Base-by-base conservation (phyloP, 345 rosid genomes). In the Trapa bicornis region DNA sequence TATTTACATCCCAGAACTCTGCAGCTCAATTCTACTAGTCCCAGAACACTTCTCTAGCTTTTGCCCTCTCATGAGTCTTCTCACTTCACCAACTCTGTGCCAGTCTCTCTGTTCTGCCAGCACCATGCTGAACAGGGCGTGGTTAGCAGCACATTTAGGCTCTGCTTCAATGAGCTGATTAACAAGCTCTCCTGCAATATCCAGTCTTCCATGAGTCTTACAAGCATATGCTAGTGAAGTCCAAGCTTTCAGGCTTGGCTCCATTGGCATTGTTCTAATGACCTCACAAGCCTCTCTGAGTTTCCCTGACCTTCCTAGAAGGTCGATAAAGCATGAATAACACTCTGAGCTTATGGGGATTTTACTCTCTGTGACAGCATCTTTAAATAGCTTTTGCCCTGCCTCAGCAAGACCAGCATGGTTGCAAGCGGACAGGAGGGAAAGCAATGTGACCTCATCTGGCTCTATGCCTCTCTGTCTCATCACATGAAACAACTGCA, bases 301-400 rank as follows among this genome's bases (percentile, higher is more conserved):
- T 77, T 78, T 75, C 64, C 88, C 88, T 22, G 76, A 78, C 73
- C 79, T 84, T 37, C 91, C 87, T 36, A 84, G 84, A 74, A 82
- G 83, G 81, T 84, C 80, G 67, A 86, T 69, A 65, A 68, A 76
- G 78, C 85, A 84, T 68, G 85, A 80, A 68, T 84, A 84, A 65
- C 82, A 85, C 72, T 84, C 85, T 29, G 74, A 15, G 2, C 68
- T 69, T 65, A 79, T 68, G 67, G 72, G 64, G 37, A 80, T 66
- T 65, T 69, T 76, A 33, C 71, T 58, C 58, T 67, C 65, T 69
- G 67, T 63, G 42, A 61, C 58, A 1, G 72, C 69, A 53, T 70
- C 62, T 33, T 45, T 73, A 74, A 86, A 86, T 36, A 86, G 48
- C 62, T 14, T 52, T 50, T 76, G 74, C 67, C 81, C 88, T 74